Evolutionary conservation across 1,139 yeast species (phyloP).

Genomic region (Sugiyamaella pinicola): DNA sequence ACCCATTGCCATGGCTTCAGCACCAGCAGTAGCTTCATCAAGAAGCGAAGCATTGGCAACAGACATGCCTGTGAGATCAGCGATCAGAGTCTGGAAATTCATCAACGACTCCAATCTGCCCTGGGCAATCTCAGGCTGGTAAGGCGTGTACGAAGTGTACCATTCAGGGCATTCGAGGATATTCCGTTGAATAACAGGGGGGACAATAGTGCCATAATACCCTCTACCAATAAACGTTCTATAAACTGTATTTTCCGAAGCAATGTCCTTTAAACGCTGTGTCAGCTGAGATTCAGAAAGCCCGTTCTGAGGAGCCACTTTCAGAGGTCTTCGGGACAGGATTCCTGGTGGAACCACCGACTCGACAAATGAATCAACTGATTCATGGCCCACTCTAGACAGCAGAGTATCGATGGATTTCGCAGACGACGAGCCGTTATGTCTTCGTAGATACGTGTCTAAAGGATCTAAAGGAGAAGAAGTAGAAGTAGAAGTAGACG

Average conservation of each 20-base stretch:
- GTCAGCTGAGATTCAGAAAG: constrained; percentile 81
- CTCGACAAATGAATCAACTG: constrained; percentile 68
- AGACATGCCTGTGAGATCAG: constrained; percentile 88
- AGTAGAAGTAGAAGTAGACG: constrained; percentile 20
- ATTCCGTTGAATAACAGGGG: constrained; percentile 92
- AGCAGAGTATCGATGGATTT: constrained; percentile 67
- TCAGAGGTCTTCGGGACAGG: constrained; percentile 64
- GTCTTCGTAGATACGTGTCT: constrained; percentile 89
- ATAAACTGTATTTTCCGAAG: constrained; percentile 69
- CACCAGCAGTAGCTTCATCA: constrained; percentile 98
- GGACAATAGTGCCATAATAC: constrained; percentile 85
- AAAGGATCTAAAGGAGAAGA: constrained; percentile 43
- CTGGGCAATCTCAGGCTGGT: constrained; percentile 97
- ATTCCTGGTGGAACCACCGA: constrained; percentile 80
- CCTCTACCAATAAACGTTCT: constrained; percentile 91
- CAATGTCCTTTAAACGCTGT: constrained; percentile 64
- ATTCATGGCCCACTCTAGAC: constrained; percentile 60
- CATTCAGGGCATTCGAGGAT: constrained; percentile 92
- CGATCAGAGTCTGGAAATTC: constrained; percentile 85
- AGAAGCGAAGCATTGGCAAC: constrained; percentile 91
- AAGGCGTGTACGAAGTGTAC: constrained; percentile 98
- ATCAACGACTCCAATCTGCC: constrained; percentile 89
- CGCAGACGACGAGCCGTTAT: constrained; percentile 78
- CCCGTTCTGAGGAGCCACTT: constrained; percentile 67
- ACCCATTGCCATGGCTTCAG: constrained; percentile 91